These are phyloP conservation scores for Penicillium soppii DNA, from an alignment of 495 filamentous ascomycete genomes.

Conservation along the genomic window DNA sequence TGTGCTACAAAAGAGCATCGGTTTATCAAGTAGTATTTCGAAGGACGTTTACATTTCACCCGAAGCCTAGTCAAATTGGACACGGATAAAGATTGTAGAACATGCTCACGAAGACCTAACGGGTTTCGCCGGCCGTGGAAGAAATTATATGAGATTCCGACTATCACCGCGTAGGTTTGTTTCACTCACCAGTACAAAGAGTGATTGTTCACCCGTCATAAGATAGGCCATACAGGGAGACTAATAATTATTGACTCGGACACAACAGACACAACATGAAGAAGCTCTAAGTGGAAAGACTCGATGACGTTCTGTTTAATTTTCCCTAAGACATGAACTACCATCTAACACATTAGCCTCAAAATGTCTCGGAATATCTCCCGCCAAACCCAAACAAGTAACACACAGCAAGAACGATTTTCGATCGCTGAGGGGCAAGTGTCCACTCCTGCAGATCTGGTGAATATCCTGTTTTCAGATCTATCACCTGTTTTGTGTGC, in stretches of 20 bases:
- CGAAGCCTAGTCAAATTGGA: too few species aligned
- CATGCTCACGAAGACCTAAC: neutral
- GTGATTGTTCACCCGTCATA: neutral
- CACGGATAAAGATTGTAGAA: neutral
- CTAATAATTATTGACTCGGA: neutral
- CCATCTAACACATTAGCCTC: conserved; percentile 1
- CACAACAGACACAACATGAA: neutral
- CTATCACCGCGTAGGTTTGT: neutral
- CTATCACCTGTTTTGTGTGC: conserved; percentile 13
- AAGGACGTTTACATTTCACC: too few species aligned
- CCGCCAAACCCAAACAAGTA: conserved; percentile 4
- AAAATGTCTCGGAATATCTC: conserved; percentile 3
- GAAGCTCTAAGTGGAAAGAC: neutral
- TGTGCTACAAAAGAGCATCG: too few species aligned
- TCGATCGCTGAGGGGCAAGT: neutral
- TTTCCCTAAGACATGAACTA: neutral
- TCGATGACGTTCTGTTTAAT: neutral
- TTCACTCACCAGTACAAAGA: neutral
- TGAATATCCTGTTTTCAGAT: conserved; percentile 23
- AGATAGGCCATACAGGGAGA: too few species aligned
- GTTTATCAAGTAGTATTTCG: too few species aligned
- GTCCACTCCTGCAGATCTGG: conserved; percentile 11
- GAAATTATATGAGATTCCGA: neutral
- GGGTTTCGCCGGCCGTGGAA: neutral
- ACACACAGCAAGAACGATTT: neutral